Base-by-base conservation (phyloP, 2,329 filamentous ascomycete species). In the Colletotrichum incanum region DNA sequence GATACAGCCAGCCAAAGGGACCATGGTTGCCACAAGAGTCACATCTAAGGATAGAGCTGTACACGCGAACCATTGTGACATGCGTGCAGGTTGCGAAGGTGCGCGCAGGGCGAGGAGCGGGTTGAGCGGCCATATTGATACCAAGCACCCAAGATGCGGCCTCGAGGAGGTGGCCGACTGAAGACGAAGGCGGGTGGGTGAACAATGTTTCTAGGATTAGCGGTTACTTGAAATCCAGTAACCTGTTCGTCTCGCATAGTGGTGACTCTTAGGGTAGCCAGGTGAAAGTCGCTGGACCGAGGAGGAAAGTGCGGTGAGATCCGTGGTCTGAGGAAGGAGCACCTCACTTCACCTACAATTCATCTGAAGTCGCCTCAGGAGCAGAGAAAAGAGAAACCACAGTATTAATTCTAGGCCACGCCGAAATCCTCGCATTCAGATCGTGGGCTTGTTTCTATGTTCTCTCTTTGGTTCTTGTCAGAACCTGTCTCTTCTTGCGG, bases 1-100 rank as follows among this genome's bases (percentile, higher is more conserved):
- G 85, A 80, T 94, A 96, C 28, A 96, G 82, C 89, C 92, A 96
- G 34, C 93, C 93, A 65, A 92, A 85, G 20, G 85, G 81, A 0
- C 92, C 88, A 1, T 80, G 80, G 50, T 82, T 82, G 49, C 83
- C 82, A 76, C 94, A 96, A 31, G 85, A 78, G 9, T 86, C 81
- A 81, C 94, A 96, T 23, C 79, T 77, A 58, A 84, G 79, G 37
- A 85, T 78, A 26, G 81, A 70, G 43, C 87, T 87, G 76, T 91
- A 93, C 55, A 94, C 80, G 37, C 92, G 89, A 12, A 90, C 89
- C 87, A 94, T 91, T 67, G 87, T 90, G 56, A 90, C 82, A 78
- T 95, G 93, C 2, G 90, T 93, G 80, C 93, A 95, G 7, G 67
- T 28, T 12, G 68, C 71, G 26, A 49, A 62, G 28, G 55, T 26